phyloP scores from a whole-genome alignment of 208 protist genomes.

The Herpetomonas tarakana region DNA sequence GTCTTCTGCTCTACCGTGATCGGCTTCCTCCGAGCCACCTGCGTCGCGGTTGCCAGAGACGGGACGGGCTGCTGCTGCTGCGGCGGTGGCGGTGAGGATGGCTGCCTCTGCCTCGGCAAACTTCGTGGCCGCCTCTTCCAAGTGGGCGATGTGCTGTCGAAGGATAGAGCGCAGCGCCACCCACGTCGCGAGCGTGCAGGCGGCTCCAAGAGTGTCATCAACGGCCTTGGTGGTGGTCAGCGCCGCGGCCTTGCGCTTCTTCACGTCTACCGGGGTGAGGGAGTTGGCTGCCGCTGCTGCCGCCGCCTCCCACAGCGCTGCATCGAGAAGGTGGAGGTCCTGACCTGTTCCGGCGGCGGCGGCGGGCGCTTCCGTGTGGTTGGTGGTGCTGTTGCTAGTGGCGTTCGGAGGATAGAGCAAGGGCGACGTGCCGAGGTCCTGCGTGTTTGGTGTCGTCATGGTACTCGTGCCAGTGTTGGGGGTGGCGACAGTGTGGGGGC shows the following conservation, averaged over 20 bases:
- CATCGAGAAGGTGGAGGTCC: slow-evolving; percentile 6
- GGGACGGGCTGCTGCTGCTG: neutral
- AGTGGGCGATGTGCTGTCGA: slow-evolving; percentile 33
- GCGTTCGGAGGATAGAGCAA: too few species aligned
- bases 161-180: slow-evolving; percentile 56
- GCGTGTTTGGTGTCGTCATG: neutral
- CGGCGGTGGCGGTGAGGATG: neutral
- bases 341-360: neutral
- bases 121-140: slow-evolving; percentile 3
- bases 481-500: neutral
- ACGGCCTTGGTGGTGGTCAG: slow-evolving; percentile 5
- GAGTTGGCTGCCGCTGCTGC: neutral
- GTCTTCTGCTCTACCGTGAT: too few species aligned
- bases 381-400: too few species aligned
- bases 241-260: neutral
- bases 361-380: too few species aligned
- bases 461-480: neutral
- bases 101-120: slow-evolving; percentile 5
- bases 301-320: slow-evolving; percentile 1
- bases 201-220: slow-evolving; percentile 46
- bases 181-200: slow-evolving; percentile 64
- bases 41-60: neutral
- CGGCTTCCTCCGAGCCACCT: too few species aligned
- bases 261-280: neutral
- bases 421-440: too few species aligned